Evolutionary conservation across 768 basidiomycete genomes (phyloP).

Genomic region (Pluteus cervinus): DNA sequence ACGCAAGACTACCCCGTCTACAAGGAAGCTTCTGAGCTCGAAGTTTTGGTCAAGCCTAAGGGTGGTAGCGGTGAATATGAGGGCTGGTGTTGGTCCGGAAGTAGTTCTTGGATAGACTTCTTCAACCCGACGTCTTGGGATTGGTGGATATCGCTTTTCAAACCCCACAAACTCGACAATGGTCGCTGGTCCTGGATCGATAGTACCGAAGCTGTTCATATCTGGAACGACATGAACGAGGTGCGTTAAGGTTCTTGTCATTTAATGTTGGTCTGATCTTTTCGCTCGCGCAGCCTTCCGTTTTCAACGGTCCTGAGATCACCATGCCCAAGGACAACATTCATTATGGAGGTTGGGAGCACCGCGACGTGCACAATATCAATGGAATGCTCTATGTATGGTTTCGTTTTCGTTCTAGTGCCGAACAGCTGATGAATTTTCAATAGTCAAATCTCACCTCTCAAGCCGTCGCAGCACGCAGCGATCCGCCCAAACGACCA

Average conservation of each 20-base stretch:
- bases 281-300: constrained; percentile 55
- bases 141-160: constrained; percentile 89
- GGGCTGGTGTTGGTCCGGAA: constrained; percentile 99
- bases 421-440: constrained; percentile 2
- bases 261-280: neutral
- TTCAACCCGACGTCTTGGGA: constrained; percentile 88
- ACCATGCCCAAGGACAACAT: constrained; percentile 59
- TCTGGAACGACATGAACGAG: constrained; percentile 99
- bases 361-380: constrained; percentile 95
- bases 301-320: constrained; percentile 99
- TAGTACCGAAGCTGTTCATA: constrained; percentile 78
- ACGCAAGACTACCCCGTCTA: constrained; percentile 75
- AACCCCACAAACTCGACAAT: constrained; percentile 41
- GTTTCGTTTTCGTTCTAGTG: neutral
- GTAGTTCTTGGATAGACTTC: constrained; percentile 95
- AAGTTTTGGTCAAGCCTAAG: constrained; percentile 74
- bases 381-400: constrained; percentile 89
- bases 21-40: constrained; percentile 76
- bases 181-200: constrained; percentile 71
- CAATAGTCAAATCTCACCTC: constrained; percentile 76
- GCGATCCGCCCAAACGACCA: constrained; percentile 72
- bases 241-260: constrained; percentile 29
- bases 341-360: constrained; percentile 95
- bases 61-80: constrained; percentile 84
- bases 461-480: constrained; percentile 72